Base-by-base conservation (phyloP, 768 basidiomycete genomes). In the Russula ochroleuca region DNA sequence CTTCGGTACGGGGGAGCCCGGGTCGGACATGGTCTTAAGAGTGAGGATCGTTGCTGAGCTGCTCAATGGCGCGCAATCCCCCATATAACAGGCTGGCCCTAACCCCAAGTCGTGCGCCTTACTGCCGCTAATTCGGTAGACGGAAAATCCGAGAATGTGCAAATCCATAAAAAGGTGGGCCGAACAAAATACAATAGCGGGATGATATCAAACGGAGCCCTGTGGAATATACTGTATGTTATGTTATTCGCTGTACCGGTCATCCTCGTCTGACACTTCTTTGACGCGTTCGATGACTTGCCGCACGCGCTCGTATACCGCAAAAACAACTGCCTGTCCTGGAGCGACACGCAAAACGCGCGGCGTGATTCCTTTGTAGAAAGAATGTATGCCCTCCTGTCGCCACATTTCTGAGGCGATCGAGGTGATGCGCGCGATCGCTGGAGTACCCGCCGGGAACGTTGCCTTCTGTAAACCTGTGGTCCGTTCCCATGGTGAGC, bases 321-420 rank as follows among this genome's bases (percentile, higher is more conserved):
- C 92, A 71, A 98, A 98, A 40, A 98, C 96, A 68, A 98, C 91
- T 2, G 95, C 95, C 74, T 93, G 92, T 1, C 96, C 97, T 9
- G 97, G 97, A 2, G 97, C 97, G 50, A 99, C 97, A 59, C 97
- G 85, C 70, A 97, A 78, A 40, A 99, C 94, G 23, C 97, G 83
- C 40, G 97, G 97, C 0, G 95, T 98, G 73, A 99, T 98, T 21
- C 97, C 97, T 78, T 97, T 98, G 79, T 98, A 98, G 77, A 99
- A 98, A 58, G 95, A 93, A 49, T 76, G 76, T 17, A 88, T 78
- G 7, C 97, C 97, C 75, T 99, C 97, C 68, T 83, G 80, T 65
- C 79, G 83, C 88, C 94, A 98, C 94, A 98, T 97, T 52, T 93
- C 93, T n/a, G 77, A 76, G 35, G 92, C 87, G 63, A 99, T 95